Conservation (phyloP, 306 rosid species). For the Coriaria nepalensis region DNA sequence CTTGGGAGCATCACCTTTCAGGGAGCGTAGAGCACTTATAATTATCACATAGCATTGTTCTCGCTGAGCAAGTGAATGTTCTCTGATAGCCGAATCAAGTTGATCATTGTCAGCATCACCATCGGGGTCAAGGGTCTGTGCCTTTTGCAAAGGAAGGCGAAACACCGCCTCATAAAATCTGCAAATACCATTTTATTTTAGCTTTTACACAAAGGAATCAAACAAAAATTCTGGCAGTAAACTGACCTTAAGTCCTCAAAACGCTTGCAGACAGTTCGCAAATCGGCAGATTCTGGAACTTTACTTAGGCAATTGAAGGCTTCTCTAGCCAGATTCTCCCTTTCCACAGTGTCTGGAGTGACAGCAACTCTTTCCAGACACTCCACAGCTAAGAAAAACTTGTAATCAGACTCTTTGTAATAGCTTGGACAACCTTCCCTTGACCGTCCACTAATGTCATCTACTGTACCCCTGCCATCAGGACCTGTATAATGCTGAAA, state of each 20-base stretch:
- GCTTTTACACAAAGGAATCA: conserved; percentile 15
- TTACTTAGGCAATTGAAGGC: conserved; percentile 71
- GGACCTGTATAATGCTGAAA: conserved; percentile 84
- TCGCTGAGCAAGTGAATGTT: conserved; percentile 66
- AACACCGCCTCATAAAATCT: conserved; percentile 98
- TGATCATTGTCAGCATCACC: conserved; percentile 86
- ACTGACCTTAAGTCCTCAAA: conserved; percentile 88
- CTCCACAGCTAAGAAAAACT: conserved; percentile 92
- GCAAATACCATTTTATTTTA: conserved; percentile 21
- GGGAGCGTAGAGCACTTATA: conserved; percentile 64
- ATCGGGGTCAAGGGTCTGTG: conserved; percentile 86
- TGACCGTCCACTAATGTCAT: conserved; percentile 79
- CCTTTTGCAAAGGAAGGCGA: conserved; percentile 89
- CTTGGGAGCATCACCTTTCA: conserved; percentile 51
- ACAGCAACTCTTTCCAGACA: conserved; percentile 89
- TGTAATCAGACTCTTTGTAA: conserved; percentile 95
- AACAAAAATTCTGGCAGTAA: conserved; percentile 13
- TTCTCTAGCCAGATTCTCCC: conserved; percentile 77
- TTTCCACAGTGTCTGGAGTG: conserved; percentile 51
- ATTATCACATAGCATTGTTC: conserved; percentile 85
- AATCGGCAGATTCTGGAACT: conserved; percentile 95
- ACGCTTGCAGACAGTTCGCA: conserved; percentile 83
- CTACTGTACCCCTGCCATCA: conserved; percentile 98
- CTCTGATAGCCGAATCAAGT: conserved; percentile 66
- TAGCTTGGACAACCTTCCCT: conserved; percentile 98